Evolutionary conservation across 2,329 filamentous ascomycete species (phyloP).

Genomic region (Trichoderma sp.): DNA sequence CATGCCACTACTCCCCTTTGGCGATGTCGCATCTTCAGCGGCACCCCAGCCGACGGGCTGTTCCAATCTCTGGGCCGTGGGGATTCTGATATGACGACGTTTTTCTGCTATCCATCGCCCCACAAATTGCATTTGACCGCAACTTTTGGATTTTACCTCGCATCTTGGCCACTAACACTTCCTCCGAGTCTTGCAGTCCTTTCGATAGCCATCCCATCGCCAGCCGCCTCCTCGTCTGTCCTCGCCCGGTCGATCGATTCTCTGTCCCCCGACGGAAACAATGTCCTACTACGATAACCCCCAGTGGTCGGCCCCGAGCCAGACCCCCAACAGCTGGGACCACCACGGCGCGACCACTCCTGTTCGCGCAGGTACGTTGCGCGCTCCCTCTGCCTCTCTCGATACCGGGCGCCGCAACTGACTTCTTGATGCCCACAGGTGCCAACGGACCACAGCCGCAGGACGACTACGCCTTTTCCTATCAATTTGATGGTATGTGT

Average conservation of each 20-base stretch:
- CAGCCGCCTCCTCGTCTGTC: slow-evolving; percentile 5
- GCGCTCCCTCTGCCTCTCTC: neutral
- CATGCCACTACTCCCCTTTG: slow-evolving; percentile 1
- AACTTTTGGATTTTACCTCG: slow-evolving; percentile 28
- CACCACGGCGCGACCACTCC: slow-evolving; percentile 49
- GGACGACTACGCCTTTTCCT: slow-evolving; percentile 81
- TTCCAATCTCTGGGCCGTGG: slow-evolving; percentile 23
- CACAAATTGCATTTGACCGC: slow-evolving; percentile 29
- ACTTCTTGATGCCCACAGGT: slow-evolving; percentile 53
- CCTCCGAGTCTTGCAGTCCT: slow-evolving; percentile 1
- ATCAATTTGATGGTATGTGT: slow-evolving; percentile 88
- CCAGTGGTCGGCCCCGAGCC: slow-evolving; percentile 44
- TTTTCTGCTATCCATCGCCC: slow-evolving; percentile 24
- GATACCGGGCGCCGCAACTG: slow-evolving; percentile 20
- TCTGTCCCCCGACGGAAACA: slow-evolving; percentile 27
- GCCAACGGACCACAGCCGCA: slow-evolving; percentile 74
- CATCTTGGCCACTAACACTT: slow-evolving; percentile 24
- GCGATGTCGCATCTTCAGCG: slow-evolving; percentile 23
- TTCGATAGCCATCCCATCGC: slow-evolving; percentile 13
- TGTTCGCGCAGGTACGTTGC: slow-evolving; percentile 45
- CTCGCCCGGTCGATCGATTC: slow-evolving; percentile 14
- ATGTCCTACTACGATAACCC: slow-evolving; percentile 54
- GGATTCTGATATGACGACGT: slow-evolving; percentile 24
- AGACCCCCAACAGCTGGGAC: slow-evolving; percentile 50
- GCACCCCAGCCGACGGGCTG: slow-evolving; percentile 4